Conservation (phyloP, 2,329 filamentous ascomycete species). For the Corynespora cassiicola region DNA sequence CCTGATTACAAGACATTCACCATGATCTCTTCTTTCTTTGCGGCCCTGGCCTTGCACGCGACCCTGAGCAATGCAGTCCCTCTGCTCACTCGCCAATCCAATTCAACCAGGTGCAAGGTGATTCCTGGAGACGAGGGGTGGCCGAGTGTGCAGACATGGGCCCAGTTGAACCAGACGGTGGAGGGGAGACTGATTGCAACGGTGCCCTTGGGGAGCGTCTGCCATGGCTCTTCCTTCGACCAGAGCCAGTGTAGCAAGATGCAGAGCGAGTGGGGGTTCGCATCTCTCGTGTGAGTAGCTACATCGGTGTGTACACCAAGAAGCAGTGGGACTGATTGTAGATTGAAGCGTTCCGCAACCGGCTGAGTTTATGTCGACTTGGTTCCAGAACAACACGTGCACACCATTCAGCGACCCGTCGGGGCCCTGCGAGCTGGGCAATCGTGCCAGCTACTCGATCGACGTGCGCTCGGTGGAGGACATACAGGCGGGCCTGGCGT, state of each 20-base stretch:
- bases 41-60: too few relatives aligned
- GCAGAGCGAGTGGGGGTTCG: slow-evolving; percentile 20
- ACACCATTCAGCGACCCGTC: slow-evolving; percentile 17
- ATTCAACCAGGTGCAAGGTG: too few relatives aligned
- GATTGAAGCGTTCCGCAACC: slow-evolving; percentile 9
- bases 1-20: too few relatives aligned
- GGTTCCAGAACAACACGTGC: slow-evolving; percentile 23
- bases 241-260: slow-evolving; percentile 17
- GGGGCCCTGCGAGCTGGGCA: slow-evolving; percentile 29
- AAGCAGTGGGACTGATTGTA: slow-evolving; percentile 4
- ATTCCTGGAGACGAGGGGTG: slow-evolving; percentile 45
- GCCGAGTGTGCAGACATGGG: slow-evolving; percentile 38
- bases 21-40: too few relatives aligned
- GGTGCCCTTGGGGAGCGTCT: slow-evolving; percentile 46
- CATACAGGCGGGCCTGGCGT: slow-evolving; percentile 35
- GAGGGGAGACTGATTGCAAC: slow-evolving; percentile 47
- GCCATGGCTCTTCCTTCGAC: slow-evolving; percentile 36
- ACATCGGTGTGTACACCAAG: slow-evolving; percentile 17
- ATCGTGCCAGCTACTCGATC: slow-evolving; percentile 31
- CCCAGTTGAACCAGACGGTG: slow-evolving; percentile 44
- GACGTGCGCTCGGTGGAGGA: slow-evolving; percentile 29
- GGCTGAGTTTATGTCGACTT: slow-evolving; percentile 21
- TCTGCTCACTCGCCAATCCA: too few relatives aligned
- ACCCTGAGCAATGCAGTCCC: too few relatives aligned
- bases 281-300: slow-evolving; percentile 21